These are phyloP conservation scores for Strobilomyces dryophilus DNA, from an alignment of 768 basidiomycete species.

Conservation along the genomic window DNA sequence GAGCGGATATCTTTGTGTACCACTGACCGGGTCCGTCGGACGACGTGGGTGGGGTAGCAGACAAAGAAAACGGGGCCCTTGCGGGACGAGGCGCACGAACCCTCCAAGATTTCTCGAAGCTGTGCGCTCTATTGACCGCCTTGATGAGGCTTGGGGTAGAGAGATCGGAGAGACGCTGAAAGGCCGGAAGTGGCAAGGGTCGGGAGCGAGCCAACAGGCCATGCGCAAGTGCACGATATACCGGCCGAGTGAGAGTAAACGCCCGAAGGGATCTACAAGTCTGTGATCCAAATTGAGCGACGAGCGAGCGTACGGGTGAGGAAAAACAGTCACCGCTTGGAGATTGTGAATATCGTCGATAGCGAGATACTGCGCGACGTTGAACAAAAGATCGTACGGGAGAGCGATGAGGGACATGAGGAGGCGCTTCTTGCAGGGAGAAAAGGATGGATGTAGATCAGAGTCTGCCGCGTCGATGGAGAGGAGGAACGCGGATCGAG, in stretches of 20 bases:
- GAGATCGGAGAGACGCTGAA: constrained; percentile 64
- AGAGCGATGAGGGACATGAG: constrained; percentile 39
- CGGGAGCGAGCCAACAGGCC: constrained; percentile 62
- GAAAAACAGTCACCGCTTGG: constrained; percentile 48
- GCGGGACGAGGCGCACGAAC: constrained; percentile 53
- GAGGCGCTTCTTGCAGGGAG: background rate
- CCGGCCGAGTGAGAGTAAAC: constrained; percentile 61
- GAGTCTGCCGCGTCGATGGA: background rate
- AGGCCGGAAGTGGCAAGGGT: constrained; percentile 64
- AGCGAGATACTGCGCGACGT: constrained; percentile 60
- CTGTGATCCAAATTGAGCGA: constrained; percentile 30
- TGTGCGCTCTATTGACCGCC: constrained; percentile 59
- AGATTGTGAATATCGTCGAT: constrained; percentile 56
- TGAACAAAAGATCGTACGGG: constrained; percentile 68
- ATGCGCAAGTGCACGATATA: constrained; percentile 62
- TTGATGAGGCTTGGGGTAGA: constrained; percentile 56
- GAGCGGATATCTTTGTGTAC: constrained; percentile 68
- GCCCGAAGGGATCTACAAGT: constrained; percentile 58
- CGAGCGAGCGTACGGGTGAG: background rate
- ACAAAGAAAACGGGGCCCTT: constrained; percentile 25
- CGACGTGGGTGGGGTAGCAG: constrained; percentile 25
- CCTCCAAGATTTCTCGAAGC: constrained; percentile 61
- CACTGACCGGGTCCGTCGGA: constrained; percentile 34
- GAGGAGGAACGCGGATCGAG: constrained; percentile 8
- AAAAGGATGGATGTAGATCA: constrained; percentile 6